phyloP scores from a whole-genome alignment of 2,329 filamentous ascomycete genomes.

The Reticulascus tulasneorum region DNA sequence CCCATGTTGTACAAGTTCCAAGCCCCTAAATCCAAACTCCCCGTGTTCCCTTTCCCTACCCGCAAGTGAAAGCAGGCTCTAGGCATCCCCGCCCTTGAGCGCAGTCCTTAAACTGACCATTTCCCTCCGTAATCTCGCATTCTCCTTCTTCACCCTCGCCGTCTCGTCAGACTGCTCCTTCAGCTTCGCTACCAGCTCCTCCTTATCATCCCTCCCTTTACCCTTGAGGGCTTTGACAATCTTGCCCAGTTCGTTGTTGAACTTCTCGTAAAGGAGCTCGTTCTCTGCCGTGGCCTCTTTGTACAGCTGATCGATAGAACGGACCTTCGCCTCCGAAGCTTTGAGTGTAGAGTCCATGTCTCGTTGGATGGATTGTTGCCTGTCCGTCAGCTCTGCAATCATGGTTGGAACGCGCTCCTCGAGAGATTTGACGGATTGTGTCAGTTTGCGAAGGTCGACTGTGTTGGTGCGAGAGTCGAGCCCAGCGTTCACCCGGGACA shows the following conservation, averaged over 20 bases:
- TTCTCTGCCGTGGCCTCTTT: slow-evolving; percentile 87
- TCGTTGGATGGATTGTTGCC: slow-evolving; percentile 59
- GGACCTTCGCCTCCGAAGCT: slow-evolving; percentile 73
- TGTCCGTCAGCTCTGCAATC: slow-evolving; percentile 55
- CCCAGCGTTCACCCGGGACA: slow-evolving; percentile 53
- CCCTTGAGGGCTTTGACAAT: slow-evolving; percentile 72
- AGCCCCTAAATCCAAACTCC: too few relatives aligned
- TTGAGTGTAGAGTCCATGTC: slow-evolving; percentile 70
- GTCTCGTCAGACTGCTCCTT: slow-evolving; percentile 75
- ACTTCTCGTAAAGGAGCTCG: slow-evolving; percentile 84
- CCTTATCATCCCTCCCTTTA: slow-evolving; percentile 71
- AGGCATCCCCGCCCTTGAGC: slow-evolving; percentile 35
- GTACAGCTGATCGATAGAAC: slow-evolving; percentile 82
- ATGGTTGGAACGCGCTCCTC: slow-evolving; percentile 62
- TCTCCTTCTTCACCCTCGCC: slow-evolving; percentile 77
- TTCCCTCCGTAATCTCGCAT: slow-evolving; percentile 76
- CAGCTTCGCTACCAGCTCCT: slow-evolving; percentile 68
- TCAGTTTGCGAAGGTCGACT: slow-evolving; percentile 44
- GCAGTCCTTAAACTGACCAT: slow-evolving; percentile 64
- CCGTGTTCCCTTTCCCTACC: too few relatives aligned
- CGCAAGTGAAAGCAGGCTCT: too few relatives aligned
- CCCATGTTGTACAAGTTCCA: too few relatives aligned
- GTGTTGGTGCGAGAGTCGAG: slow-evolving; percentile 31
- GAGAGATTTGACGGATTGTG: slow-evolving; percentile 58
- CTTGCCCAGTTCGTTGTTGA: slow-evolving; percentile 85